phyloP scores from a whole-genome alignment of 169 alveolate species.

The Plasmodium blacklocki region DNA sequence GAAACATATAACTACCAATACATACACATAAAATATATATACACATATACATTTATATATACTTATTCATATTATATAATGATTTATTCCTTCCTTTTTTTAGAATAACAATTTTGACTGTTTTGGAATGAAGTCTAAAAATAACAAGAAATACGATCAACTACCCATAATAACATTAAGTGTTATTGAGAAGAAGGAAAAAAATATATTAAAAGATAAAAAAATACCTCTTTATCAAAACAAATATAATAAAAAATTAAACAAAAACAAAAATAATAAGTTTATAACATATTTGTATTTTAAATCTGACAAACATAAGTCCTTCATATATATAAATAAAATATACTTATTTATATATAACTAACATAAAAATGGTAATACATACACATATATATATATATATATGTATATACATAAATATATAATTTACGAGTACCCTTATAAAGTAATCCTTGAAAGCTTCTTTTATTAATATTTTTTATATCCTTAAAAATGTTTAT shows the following conservation, averaged over 20 bases:
- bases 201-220: conserved; percentile 59
- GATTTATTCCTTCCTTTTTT: neutral
- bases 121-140: conserved; percentile 46
- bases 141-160: conserved; percentile 60
- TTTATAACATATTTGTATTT: conserved; percentile 66
- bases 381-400: neutral
- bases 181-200: conserved; percentile 42
- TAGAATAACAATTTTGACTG: conserved; percentile 72
- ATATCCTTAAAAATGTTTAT: conserved; percentile 41
- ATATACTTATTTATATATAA: conserved; percentile 51
- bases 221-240: conserved; percentile 70
- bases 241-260: conserved; percentile 49
- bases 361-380: neutral
- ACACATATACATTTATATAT: too few relatives aligned
- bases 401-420: too few relatives aligned
- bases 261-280: conserved; percentile 50
- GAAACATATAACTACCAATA: too few relatives aligned
- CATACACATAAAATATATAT: too few relatives aligned
- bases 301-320: conserved; percentile 63
- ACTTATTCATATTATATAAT: neutral
- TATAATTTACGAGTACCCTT: too few relatives aligned
- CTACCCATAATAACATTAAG: conserved; percentile 46
- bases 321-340: conserved; percentile 66
- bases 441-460: too few relatives aligned
- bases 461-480: neutral